Evolutionary conservation across 495 filamentous ascomycete genomes (phyloP), one percentile per base, ranked within the genome.

Genomic region (Pyrenula aspistea): DNA sequence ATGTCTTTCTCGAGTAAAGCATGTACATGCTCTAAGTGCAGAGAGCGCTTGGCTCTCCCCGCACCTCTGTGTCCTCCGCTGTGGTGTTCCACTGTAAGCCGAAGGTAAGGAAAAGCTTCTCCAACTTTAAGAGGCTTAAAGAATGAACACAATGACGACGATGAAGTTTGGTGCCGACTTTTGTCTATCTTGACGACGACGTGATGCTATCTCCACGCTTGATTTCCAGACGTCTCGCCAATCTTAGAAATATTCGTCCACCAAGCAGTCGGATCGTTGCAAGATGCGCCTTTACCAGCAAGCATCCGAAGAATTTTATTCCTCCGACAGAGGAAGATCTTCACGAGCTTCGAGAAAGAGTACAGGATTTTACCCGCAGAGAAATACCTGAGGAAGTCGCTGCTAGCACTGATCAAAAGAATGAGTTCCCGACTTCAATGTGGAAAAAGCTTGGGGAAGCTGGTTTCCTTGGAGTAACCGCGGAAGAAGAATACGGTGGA

Each of bases 391-490:
- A 87, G 66, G 85, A 91, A 57, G 77, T 96, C 48, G 93, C 93
- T 24, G 78, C 86, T 21, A 73, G 69, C 42, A 93, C 90, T 47
- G 93, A 98, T 75, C 79, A 80, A 61, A 75, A 74, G 64, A 97
- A 98, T 78, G 85, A 83, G 54, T 98, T 98, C 64, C 93, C 93
- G 0, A 73, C 77, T 1, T 81, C 87, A 10, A 94, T 98, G 88
- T 98, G 93, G 93, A 76, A 78, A 69, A 96, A 95, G 69, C 73
- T 98, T 21, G 93, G 93, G 22, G 83, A 89, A 59, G 93, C 93
- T 49, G 94, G 83, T 2, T 86, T 97, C 56, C 79, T 98, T 20
- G 93, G 93, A 48, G 86, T 96, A 60, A 98, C 93, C 0, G 94
- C 89, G 12, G 89, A 96, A 68, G 92, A 96, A 68, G 86, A 91